Evolutionary conservation across 352 stramenopile genomes (phyloP).

Genomic region (Pythium sp.): DNA sequence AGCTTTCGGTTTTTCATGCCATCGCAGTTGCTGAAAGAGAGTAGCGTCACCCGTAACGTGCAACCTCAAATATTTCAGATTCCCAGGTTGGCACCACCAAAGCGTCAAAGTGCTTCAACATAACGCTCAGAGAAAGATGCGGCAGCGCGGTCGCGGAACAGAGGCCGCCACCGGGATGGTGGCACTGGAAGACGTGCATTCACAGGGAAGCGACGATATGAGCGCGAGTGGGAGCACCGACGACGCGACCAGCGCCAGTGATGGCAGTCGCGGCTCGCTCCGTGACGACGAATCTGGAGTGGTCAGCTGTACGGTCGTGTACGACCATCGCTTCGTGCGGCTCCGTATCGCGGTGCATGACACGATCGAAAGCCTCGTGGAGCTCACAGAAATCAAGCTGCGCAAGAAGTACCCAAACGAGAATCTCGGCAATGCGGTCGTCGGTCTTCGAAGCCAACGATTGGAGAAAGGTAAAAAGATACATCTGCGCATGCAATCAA

Average conservation of each 20-base stretch:
- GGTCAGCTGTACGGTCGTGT: conserved; percentile 7
- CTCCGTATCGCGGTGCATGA: conserved; percentile 6
- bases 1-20: no score
- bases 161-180: no score
- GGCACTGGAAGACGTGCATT: no score
- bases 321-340: conserved; percentile 3
- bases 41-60: no score
- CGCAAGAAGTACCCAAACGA: conserved; percentile 10
- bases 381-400: conserved; percentile 13
- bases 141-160: no score
- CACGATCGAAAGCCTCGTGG: conserved; percentile 6
- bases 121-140: no score
- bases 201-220: no score
- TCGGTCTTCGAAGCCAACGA: conserved; percentile 4
- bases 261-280: not conserved
- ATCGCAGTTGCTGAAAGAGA: no score
- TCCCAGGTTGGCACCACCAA: no score
- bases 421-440: not conserved
- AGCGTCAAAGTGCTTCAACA: no score
- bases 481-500: not conserved
- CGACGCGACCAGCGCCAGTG: not conserved
- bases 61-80: no score
- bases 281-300: not conserved
- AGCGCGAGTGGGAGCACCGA: no score
- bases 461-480: conserved; percentile 6